Evolutionary conservation across 495 filamentous ascomycete species (phyloP).

Genomic region (Podospora didyma): DNA sequence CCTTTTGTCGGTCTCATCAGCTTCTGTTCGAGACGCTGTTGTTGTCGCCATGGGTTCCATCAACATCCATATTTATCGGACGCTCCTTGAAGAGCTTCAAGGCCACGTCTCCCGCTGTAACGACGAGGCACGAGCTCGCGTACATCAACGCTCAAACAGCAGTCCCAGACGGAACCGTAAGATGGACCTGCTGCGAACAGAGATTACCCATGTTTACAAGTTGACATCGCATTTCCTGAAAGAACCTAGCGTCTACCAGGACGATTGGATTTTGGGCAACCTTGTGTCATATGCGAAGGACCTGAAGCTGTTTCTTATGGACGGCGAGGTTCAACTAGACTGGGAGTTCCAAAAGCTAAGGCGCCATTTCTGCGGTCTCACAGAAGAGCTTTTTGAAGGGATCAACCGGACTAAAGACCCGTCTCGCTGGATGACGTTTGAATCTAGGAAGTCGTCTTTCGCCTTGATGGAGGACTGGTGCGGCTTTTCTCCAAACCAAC

Average conservation of each 20-base stretch:
- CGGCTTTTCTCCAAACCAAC: conserved; percentile 89
- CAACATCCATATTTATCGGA: conserved; percentile 92
- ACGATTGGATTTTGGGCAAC: conserved; percentile 91
- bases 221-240: conserved; percentile 88
- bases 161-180: conserved; percentile 69
- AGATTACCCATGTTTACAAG: conserved; percentile 93
- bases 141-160: conserved; percentile 76
- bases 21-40: conserved; percentile 82
- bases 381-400: conserved; percentile 89
- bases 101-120: conserved; percentile 75
- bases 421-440: conserved; percentile 91
- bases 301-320: conserved; percentile 87
- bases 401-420: conserved; percentile 84
- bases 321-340: conserved; percentile 89
- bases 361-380: conserved; percentile 87
- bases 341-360: conserved; percentile 93
- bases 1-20: conserved; percentile 69
- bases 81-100: conserved; percentile 84
- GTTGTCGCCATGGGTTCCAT: conserved; percentile 90
- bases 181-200: conserved; percentile 83
- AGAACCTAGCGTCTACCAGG: conserved; percentile 70
- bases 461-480: conserved; percentile 99
- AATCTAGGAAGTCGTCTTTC: conserved; percentile 88
- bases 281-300: conserved; percentile 88
- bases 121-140: conserved; percentile 81